These are phyloP conservation scores for Lenwebbia sp. DNA, from an alignment of 345 rosid genomes.

Conservation along the genomic window DNA sequence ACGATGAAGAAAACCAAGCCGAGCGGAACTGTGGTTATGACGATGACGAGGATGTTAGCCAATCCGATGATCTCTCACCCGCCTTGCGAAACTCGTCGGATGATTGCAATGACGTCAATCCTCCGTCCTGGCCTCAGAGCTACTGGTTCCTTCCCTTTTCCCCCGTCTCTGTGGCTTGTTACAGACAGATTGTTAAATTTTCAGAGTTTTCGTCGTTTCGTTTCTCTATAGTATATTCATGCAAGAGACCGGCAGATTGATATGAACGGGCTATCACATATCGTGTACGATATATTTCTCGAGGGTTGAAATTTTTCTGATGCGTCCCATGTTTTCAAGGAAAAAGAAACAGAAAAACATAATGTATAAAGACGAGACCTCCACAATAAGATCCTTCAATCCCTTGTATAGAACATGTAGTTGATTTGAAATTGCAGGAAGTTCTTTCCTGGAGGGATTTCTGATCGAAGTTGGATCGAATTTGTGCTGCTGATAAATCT, in stretches of 20 bases:
- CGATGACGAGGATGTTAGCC: conserved; percentile 13
- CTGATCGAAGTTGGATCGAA: neutral
- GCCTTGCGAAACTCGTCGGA: neutral
- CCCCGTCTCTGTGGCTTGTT: neutral
- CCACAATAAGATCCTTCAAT: neutral
- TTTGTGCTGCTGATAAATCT: neutral
- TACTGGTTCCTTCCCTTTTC: conserved; percentile 29
- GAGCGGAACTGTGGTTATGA: conserved; percentile 23
- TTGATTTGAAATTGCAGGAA: neutral
- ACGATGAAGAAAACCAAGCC: conserved; percentile 75
- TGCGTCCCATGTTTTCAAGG: neutral
- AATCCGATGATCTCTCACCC: conserved; percentile 15
- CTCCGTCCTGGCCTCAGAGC: conserved; percentile 61
- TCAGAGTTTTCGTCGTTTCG: neutral
- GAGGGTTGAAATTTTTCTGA: neutral
- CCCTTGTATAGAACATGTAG: neutral
- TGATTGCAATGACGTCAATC: neutral
- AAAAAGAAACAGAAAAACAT: neutral
- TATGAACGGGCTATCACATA: neutral
- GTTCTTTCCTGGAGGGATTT: neutral
- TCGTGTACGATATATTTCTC: neutral
- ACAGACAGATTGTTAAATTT: neutral
- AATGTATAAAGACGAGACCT: neutral
- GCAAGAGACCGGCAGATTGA: neutral
- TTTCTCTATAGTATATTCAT: neutral